phyloP scores from a whole-genome alignment of 345 rosid species.

The Acer saccharum region DNA sequence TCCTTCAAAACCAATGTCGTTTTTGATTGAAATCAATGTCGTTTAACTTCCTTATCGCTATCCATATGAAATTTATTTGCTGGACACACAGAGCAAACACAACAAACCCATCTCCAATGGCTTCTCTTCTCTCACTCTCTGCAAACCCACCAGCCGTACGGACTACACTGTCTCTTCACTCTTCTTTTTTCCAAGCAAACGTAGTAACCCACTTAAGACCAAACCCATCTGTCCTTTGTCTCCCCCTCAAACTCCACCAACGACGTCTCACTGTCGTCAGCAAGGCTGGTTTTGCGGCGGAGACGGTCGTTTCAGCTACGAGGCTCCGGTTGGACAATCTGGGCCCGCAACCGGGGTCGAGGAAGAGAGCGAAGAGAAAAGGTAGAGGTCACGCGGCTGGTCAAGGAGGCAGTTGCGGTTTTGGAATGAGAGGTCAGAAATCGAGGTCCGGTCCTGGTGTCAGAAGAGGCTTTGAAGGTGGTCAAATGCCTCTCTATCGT shows the following conservation, averaged over 20 bases:
- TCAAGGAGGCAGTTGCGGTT: slow-evolving; percentile 91
- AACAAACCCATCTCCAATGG: slow-evolving; percentile 28
- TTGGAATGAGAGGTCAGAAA: slow-evolving; percentile 99
- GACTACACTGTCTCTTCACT: slow-evolving; percentile 17
- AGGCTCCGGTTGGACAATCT: slow-evolving; percentile 77
- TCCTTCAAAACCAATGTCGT: background rate
- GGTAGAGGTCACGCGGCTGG: slow-evolving; percentile 93
- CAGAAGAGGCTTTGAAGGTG: slow-evolving; percentile 91
- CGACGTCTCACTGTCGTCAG: slow-evolving; percentile 32
- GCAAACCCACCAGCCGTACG: slow-evolving; percentile 27
- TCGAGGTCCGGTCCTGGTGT: slow-evolving; percentile 94
- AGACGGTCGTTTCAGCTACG: slow-evolving; percentile 20
- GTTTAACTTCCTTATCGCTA: slow-evolving; percentile 4
- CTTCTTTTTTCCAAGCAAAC: slow-evolving; percentile 33
- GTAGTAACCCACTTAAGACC: background rate
- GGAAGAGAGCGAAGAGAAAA: slow-evolving; percentile 86
- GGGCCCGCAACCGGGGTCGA: slow-evolving; percentile 91
- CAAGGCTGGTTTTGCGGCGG: slow-evolving; percentile 34
- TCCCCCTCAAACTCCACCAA: slow-evolving; percentile 33
- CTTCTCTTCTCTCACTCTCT: slow-evolving; percentile 37
- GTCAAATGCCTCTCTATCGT: slow-evolving; percentile 91
- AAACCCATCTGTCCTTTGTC: background rate
- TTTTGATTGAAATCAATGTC: background rate
- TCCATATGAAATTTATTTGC: background rate
- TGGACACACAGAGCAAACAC: background rate